Percentiles rank a stretch among this genome's conserved stretches.
These are phyloP conservation scores for Tausonia pullulans DNA, from an alignment of 1,284 basidiomycete genomes.

Conservation along the genomic window DNA sequence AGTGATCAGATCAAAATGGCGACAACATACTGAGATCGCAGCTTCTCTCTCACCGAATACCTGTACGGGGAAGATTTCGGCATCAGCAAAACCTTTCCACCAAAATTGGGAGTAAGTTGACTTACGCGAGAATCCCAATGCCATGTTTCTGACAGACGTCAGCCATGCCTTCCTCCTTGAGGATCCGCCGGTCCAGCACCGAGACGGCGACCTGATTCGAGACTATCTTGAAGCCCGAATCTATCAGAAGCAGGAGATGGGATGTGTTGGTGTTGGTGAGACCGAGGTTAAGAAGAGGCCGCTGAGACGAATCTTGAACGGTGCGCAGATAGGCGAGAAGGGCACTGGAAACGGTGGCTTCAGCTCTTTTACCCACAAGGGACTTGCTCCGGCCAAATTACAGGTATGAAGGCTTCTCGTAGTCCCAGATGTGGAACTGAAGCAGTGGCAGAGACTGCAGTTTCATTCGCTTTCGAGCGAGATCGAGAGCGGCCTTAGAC, in stretches of 20 bases:
- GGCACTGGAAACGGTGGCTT: not conserved
- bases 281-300: conserved; percentile 13
- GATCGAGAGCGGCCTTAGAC: conserved; percentile 7
- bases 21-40: no score
- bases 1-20: no score
- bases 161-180: conserved; percentile 15
- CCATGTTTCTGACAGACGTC: conserved; percentile 15
- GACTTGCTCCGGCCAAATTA: not conserved
- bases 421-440: conserved; percentile 16
- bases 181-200: conserved; percentile 20
- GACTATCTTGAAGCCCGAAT: conserved; percentile 17
- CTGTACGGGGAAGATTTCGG: no score
- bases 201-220: conserved; percentile 20
- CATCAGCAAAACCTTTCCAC: no score
- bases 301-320: not conserved
- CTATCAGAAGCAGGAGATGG: conserved; percentile 19
- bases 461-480: conserved; percentile 10
- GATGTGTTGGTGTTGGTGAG: conserved; percentile 20
- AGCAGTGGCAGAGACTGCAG: not conserved
- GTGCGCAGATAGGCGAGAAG: not conserved
- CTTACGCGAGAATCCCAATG: conserved; percentile 19
- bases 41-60: no score
- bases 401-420: conserved; percentile 12
- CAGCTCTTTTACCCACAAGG: not conserved
- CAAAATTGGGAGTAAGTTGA: not conserved